Conservation (phyloP, 768 basidiomycete genomes). For the Termitomyces sp. region DNA sequence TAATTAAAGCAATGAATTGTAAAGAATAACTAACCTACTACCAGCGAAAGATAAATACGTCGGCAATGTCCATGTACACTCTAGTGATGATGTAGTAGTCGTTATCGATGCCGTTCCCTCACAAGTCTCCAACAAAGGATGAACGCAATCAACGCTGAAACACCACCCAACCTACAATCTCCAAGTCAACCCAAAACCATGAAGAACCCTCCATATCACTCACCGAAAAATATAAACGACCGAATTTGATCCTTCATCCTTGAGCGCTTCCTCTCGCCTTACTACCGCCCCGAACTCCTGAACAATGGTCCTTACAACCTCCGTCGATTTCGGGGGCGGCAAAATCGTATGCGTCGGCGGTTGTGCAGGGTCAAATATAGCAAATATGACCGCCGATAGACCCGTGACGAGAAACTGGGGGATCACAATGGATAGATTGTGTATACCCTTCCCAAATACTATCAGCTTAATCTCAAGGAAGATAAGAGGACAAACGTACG, state of each 20-base stretch:
- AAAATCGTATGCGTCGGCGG: constrained; percentile 10
- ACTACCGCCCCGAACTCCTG: constrained; percentile 5
- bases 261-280: constrained; percentile 10
- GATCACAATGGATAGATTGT: constrained; percentile 90
- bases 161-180: constrained; percentile 46
- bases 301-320: constrained; percentile 1
- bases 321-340: constrained; percentile 3
- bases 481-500: constrained; percentile 35
- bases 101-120: constrained; percentile 39
- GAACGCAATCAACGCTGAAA: constrained; percentile 50
- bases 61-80: not conserved
- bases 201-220: constrained; percentile 19
- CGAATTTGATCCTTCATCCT: constrained; percentile 48
- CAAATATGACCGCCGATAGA: constrained; percentile 81
- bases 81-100: not conserved
- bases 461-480: not conserved
- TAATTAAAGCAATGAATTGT: not conserved
- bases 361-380: constrained; percentile 69
- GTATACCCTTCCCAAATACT: constrained; percentile 64
- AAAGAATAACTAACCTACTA: not conserved
- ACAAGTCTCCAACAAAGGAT: constrained; percentile 50
- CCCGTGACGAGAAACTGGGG: constrained; percentile 94
- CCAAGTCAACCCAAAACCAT: not conserved
- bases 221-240: constrained; percentile 79
- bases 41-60: not conserved